Evolutionary conservation across 345 rosid genomes (phyloP).

Genomic region (Eucalyptus caleyi): DNA sequence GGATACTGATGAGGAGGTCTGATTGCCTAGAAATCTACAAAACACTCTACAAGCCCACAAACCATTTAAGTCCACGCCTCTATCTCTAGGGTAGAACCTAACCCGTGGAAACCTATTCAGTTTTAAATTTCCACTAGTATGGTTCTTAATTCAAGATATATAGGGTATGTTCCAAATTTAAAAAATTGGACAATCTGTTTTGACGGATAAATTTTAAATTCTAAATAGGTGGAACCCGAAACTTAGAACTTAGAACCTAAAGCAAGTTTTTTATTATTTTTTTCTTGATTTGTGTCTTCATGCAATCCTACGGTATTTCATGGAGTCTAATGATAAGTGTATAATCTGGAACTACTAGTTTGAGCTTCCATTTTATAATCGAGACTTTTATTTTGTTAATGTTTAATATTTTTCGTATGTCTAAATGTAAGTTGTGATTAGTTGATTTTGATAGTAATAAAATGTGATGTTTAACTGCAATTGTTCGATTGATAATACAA

Average conservation of each 20-base stretch:
- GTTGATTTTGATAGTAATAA: too few relatives aligned
- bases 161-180: rapidly evolving
- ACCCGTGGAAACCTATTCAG: rapidly evolving
- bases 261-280: too few relatives aligned
- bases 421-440: rapidly evolving
- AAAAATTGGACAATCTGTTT: rapidly evolving
- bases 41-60: not conserved
- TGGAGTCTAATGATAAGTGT: too few relatives aligned
- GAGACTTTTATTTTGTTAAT: too few relatives aligned
- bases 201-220: rapidly evolving
- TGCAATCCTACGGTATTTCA: rapidly evolving
- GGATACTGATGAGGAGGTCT: not conserved
- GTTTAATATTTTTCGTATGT: too few relatives aligned
- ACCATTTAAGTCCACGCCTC: rapidly evolving
- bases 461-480: too few relatives aligned
- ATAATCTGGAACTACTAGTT: rapidly evolving
- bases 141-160: rapidly evolving
- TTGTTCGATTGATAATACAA: rapidly evolving
- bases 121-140: rapidly evolving
- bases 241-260: too few relatives aligned
- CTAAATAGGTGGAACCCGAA: rapidly evolving
- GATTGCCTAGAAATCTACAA: rapidly evolving
- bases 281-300: too few relatives aligned
- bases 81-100: rapidly evolving
- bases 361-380: rapidly evolving